Evolutionary conservation across 116 monocot species (phyloP), one percentile per base, ranked within the genome.

Genomic region (Posidonia oceanica): DNA sequence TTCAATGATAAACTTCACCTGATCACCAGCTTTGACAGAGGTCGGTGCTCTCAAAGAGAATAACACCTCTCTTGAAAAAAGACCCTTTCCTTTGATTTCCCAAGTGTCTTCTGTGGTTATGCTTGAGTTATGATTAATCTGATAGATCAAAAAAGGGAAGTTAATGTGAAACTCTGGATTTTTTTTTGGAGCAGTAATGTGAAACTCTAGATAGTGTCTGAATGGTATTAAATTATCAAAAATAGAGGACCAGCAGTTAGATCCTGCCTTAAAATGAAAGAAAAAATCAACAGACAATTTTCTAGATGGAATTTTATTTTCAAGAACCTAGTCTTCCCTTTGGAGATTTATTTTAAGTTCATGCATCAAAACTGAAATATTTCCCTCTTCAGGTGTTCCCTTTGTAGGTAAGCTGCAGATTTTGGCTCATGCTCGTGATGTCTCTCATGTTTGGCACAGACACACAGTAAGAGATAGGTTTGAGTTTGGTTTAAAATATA

Each of bases 41-140:
- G 78, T 71, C 44, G 91, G 81, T 68, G 88, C 78, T 56, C 75
- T 70, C 69, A 96, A 74, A 23, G 91, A 77, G 70, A 91, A 96
- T 61, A 96, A 48, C 12, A 82, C 71, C 57, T 96, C 88, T 64
- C 72, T 40, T 15, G 77, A 77, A 55, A 72, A 77, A 17, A 67
- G 61, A 14, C 90, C 90, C 66, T 94, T 94, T 59, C 79, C 82
- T 82, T 82, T 86, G 12, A 95, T 86, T 74, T 96, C 96, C 84
- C 86, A 91, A 59, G 79, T 54, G 13, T 86, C 85, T 86, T 88
- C 79, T 71, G 78, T 71, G 63, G 75, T 80, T 62, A 96, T 87
- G 52, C 59, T 77, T 39, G 79, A 12, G 59, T 44, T 85, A 52
- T 96, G 96, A 75, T 96, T 95, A 69, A 86, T 56, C 75, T 75